Percentiles rank a stretch among this genome's conserved stretches.
Conservation (phyloP, 75 land plant genomes). For the Selaginella tamariscina region DNA sequence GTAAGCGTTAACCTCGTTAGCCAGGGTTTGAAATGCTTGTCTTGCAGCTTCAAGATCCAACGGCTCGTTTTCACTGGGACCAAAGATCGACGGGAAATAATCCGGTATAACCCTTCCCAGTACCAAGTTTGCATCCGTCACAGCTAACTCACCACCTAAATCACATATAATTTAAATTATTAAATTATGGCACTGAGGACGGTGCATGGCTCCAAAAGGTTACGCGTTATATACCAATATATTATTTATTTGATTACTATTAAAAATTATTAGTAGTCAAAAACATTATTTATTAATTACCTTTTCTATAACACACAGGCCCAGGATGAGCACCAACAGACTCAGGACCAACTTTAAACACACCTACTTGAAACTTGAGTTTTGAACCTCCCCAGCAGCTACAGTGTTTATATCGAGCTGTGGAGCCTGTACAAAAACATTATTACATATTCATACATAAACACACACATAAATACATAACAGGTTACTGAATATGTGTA, state of each 20-base stretch:
- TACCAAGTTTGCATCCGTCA: slow-evolving; percentile 88
- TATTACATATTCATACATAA: background rate
- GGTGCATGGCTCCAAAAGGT: too few species aligned
- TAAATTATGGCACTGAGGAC: too few species aligned
- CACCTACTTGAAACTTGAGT: slow-evolving; percentile 87
- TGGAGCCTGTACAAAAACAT: slow-evolving; percentile 45
- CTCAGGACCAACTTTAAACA: slow-evolving; percentile 89
- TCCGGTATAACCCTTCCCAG: slow-evolving; percentile 87
- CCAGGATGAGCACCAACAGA: slow-evolving; percentile 99
- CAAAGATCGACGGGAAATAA: slow-evolving; percentile 93
- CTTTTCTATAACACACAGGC: slow-evolving; percentile 93
- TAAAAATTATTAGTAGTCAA: too few species aligned
- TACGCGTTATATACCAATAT: too few species aligned
- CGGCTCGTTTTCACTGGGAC: slow-evolving; percentile 78
- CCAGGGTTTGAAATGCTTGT: slow-evolving; percentile 46
- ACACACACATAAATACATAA: background rate
- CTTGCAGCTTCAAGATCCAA: slow-evolving; percentile 60
- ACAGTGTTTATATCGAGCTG: slow-evolving; percentile 97
- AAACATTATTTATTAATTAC: too few species aligned
- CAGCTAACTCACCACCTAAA: slow-evolving; percentile 83
- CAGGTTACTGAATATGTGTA: background rate
- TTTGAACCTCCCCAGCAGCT: slow-evolving; percentile 99
- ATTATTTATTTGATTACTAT: too few species aligned
- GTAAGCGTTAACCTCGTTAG: slow-evolving; percentile 47
- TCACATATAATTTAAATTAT: too few species aligned